Conservation (phyloP, 371 early-diverging fungal species). For the Basidiobolus meristosporus region DNA sequence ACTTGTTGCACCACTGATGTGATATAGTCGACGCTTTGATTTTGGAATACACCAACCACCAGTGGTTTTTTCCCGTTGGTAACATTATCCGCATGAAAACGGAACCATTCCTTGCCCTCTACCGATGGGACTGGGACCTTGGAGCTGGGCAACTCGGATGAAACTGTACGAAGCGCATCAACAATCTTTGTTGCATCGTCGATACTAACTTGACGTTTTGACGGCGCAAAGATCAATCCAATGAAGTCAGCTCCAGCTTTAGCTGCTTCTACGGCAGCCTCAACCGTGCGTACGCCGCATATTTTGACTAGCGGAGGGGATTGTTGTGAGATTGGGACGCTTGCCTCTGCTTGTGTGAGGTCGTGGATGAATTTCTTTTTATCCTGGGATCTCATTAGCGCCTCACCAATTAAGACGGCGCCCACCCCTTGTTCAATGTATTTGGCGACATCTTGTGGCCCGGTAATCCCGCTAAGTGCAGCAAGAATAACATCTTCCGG, state of each 20-base stretch:
- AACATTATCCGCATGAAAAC: conserved; percentile 19
- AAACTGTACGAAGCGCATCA: conserved; percentile 18
- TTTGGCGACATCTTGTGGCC: conserved; percentile 62
- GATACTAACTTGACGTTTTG: conserved; percentile 33
- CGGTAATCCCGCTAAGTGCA: conserved; percentile 80
- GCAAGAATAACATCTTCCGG: conserved; percentile 49
- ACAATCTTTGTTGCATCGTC: conserved; percentile 42
- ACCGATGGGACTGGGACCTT: background rate
- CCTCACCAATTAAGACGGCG: conserved; percentile 89
- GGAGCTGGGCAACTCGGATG: background rate
- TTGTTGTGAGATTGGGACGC: background rate
- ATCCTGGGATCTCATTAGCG: conserved; percentile 76
- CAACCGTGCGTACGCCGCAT: conserved; percentile 67
- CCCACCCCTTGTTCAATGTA: conserved; percentile 54
- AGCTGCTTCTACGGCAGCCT: conserved; percentile 64
- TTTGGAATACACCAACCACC: conserved; percentile 84
- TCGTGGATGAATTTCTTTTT: conserved; percentile 48
- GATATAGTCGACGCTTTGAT: conserved; percentile 61
- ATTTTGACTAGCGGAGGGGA: conserved; percentile 53
- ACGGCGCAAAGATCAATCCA: conserved; percentile 77
- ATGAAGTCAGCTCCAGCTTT: conserved; percentile 72
- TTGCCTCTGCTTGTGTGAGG: conserved; percentile 16
- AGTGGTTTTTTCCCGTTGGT: conserved; percentile 39
- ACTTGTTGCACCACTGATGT: conserved; percentile 31
- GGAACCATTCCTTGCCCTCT: conserved; percentile 28